Conservation (phyloP, 129 eudicot genomes). For the Apium graveolens region DNA sequence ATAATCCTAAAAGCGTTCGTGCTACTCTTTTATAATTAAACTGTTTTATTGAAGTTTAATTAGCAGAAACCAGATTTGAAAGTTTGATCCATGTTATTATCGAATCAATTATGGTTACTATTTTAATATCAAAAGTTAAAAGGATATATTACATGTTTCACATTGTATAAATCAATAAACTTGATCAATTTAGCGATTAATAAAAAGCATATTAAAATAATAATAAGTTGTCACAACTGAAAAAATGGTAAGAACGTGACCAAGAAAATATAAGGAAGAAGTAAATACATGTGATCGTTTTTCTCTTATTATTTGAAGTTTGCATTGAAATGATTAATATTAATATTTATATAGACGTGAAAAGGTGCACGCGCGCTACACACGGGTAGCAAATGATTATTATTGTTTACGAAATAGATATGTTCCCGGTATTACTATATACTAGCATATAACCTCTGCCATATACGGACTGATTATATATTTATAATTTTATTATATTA, state of each 20-base stretch:
- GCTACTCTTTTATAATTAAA: too few species aligned
- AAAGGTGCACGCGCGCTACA: not conserved
- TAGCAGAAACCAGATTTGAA: not conserved
- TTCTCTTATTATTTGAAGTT: not conserved
- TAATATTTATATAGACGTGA: not conserved
- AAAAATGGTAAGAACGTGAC: not conserved
- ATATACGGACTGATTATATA: too few species aligned
- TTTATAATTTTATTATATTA: too few species aligned
- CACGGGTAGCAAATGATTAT: not conserved
- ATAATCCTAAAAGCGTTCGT: not conserved
- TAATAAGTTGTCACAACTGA: not conserved
- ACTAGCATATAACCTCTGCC: too few species aligned
- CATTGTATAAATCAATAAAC: not conserved
- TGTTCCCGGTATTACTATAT: too few species aligned
- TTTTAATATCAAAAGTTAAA: too few species aligned
- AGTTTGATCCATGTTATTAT: not conserved
- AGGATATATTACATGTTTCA: not conserved
- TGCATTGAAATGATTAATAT: not conserved
- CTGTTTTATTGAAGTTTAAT: not conserved
- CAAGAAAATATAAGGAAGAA: too few species aligned
- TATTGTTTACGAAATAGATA: too few species aligned
- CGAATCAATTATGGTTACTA: not conserved
- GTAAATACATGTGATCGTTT: not conserved
- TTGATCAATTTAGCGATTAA: not conserved
- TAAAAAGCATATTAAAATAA: too few species aligned